Conservation (phyloP, 2,329 filamentous ascomycete genomes). For the Huntiella decipiens region DNA sequence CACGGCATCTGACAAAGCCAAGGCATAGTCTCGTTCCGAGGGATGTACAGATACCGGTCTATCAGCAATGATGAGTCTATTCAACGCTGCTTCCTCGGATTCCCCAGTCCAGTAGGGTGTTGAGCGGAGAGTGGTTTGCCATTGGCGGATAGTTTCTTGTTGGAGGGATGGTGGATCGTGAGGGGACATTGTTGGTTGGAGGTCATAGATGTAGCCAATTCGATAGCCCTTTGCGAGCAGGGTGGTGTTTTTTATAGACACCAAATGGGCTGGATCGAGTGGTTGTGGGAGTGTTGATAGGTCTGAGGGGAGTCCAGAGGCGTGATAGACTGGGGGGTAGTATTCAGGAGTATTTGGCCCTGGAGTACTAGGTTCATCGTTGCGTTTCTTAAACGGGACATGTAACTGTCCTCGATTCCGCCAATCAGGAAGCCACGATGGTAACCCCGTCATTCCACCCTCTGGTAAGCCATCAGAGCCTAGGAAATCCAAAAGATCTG, state of each 20-base stretch:
- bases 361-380: too few relatives aligned
- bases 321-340: slow-evolving; percentile 7
- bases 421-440: slow-evolving; percentile 13
- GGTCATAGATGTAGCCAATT: slow-evolving; percentile 13
- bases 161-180: slow-evolving; percentile 1
- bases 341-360: not conserved
- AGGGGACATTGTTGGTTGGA: slow-evolving; percentile 11
- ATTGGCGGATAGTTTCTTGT: slow-evolving; percentile 5
- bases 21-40: too few relatives aligned
- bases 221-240: slow-evolving; percentile 12
- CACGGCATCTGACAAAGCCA: slow-evolving; percentile 4
- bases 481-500: slow-evolving; percentile 11
- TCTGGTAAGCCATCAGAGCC: slow-evolving; percentile 13
- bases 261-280: slow-evolving; percentile 1
- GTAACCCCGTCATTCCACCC: slow-evolving; percentile 13
- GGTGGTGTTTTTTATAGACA: slow-evolving; percentile 7
- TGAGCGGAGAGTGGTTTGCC: slow-evolving; percentile 6
- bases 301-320: slow-evolving; percentile 10
- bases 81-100: slow-evolving; percentile 12
- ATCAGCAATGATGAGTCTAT: not conserved
- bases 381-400: slow-evolving; percentile 11
- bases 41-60: too few relatives aligned
- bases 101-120: slow-evolving; percentile 12
- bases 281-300: slow-evolving; percentile 4
- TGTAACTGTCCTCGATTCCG: slow-evolving; percentile 12